Evolutionary conservation across 176 grass and related monocot genomes (phyloP).

Genomic region (Pontederia crassipes): DNA sequence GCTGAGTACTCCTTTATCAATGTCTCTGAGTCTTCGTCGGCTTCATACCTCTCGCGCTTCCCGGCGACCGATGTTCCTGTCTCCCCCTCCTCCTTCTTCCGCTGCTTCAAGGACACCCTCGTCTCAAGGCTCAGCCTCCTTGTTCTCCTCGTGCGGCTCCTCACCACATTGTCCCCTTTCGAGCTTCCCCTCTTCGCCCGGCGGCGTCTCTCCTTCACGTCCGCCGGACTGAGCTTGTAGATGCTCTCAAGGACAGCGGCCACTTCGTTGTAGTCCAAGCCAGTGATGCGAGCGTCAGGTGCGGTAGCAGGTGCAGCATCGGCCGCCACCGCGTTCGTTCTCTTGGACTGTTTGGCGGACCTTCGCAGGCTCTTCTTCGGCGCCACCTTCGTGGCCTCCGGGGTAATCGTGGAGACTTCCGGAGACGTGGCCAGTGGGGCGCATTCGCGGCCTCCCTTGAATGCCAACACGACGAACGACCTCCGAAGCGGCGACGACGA

Average conservation of each 20-base stretch:
- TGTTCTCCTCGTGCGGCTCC: slow-evolving; percentile 26
- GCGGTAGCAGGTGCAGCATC: slow-evolving; percentile 3
- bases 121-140: slow-evolving; percentile 51
- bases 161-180: slow-evolving; percentile 26
- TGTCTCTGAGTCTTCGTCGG: slow-evolving; percentile 38
- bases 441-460: slow-evolving; percentile 28
- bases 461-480: slow-evolving; percentile 20
- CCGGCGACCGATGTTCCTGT: neutral
- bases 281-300: slow-evolving; percentile 14
- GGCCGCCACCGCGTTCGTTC: neutral
- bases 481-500: slow-evolving; percentile 10
- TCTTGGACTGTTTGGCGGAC: slow-evolving; percentile 5
- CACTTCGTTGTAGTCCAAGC: slow-evolving; percentile 66
- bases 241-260: slow-evolving; percentile 78
- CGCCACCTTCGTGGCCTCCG: slow-evolving; percentile 17
- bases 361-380: slow-evolving; percentile 25
- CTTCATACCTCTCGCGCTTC: slow-evolving; percentile 1
- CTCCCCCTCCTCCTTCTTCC: slow-evolving; percentile 6
- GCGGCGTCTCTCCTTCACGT: slow-evolving; percentile 15
- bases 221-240: slow-evolving; percentile 75
- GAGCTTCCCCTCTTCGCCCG: slow-evolving; percentile 14
- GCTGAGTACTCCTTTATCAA: slow-evolving; percentile 48
- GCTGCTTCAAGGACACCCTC: slow-evolving; percentile 36
- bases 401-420: slow-evolving; percentile 2
- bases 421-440: slow-evolving; percentile 35